Evolutionary conservation across 108 stramenopile genomes (phyloP), one percentile per base, ranked within the genome.

Genomic region (Chaetoceros muelleri): DNA sequence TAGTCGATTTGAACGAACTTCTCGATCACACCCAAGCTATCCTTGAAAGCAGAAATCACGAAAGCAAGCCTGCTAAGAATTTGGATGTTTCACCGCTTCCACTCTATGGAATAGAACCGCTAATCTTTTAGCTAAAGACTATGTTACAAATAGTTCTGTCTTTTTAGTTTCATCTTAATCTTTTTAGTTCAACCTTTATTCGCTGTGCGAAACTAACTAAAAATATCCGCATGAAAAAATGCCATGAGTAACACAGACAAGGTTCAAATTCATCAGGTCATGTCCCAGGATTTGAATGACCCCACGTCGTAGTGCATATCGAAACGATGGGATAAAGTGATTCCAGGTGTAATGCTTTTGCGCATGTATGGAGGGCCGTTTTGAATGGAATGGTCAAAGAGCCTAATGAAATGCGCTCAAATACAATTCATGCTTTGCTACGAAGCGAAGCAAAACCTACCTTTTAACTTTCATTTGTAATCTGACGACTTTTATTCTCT

Each of bases 341-440:
- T 50, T 60, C 66, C 55, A 10, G 29, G 24, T 34, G n/a, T n/a
- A 22, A 59, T 65, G 44, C 50, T 59, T 29, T 72, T 40, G 71
- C 71, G 66, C 61, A 67, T 63, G 55, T 25, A 67, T 72, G 71
- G 71, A 72, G 40, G 71, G 71, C 49, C 55, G 25, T 26, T 57
- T 55, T 72, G 60, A 40, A 72, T 40, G 53, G 45, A 28, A 22
- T 40, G 23, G 22, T 45, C 65, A 62, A 48, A 55, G 49, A 57
- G 55, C 71, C 71, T 62, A 69, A 73, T 69, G 72, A 69, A 67
- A 60, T 68, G 68, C 67, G 64, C 68, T 27, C 2, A 20, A n/a
- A 16, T 24, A 46, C 25, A 34, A 3, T 56, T 25, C 28, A 51
- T 5, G 17, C 2, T 22, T 24, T 19, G 7, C 18, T 16, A 31